phyloP scores from a whole-genome alignment of 2,329 filamentous ascomycete species.

The Eurotiales sp. region DNA sequence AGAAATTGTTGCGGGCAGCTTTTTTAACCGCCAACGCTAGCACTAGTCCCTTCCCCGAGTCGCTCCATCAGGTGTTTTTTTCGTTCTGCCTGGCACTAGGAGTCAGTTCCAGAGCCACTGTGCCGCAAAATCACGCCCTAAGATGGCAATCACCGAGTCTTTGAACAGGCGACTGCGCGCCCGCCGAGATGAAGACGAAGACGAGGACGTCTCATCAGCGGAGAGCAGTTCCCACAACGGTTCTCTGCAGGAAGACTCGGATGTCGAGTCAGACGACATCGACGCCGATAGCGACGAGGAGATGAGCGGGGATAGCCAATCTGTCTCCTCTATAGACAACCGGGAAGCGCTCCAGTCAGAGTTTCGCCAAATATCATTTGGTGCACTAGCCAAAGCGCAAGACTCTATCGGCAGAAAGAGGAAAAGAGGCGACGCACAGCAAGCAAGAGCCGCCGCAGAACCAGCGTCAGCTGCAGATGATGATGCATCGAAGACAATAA shows the following conservation, averaged over 20 bases:
- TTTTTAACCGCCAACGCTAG: too few relatives aligned
- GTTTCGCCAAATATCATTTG: slow-evolving; percentile 71
- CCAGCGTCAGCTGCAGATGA: too few relatives aligned
- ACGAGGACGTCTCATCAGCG: slow-evolving; percentile 23
- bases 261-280: slow-evolving; percentile 16
- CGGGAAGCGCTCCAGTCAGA: slow-evolving; percentile 35
- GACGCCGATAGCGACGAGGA: slow-evolving; percentile 31
- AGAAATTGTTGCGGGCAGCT: too few relatives aligned
- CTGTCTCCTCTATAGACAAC: slow-evolving; percentile 24
- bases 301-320: slow-evolving; percentile 4
- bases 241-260: slow-evolving; percentile 11
- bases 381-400: slow-evolving; percentile 83
- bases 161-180: slow-evolving; percentile 43
- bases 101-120: too few relatives aligned
- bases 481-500: slow-evolving; percentile 28
- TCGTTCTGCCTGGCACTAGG: too few relatives aligned
- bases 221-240: slow-evolving; percentile 1
- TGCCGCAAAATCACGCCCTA: too few relatives aligned
- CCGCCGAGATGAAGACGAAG: slow-evolving; percentile 41
- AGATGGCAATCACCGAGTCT: slow-evolving; percentile 35
- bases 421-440: slow-evolving; percentile 19
- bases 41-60: too few relatives aligned
- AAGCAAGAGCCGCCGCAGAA: slow-evolving; percentile 17
- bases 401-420: slow-evolving; percentile 44
- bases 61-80: too few relatives aligned